Evolutionary conservation across 2,329 filamentous ascomycete species (phyloP).

Genomic region (Meredithiella fracta): DNA sequence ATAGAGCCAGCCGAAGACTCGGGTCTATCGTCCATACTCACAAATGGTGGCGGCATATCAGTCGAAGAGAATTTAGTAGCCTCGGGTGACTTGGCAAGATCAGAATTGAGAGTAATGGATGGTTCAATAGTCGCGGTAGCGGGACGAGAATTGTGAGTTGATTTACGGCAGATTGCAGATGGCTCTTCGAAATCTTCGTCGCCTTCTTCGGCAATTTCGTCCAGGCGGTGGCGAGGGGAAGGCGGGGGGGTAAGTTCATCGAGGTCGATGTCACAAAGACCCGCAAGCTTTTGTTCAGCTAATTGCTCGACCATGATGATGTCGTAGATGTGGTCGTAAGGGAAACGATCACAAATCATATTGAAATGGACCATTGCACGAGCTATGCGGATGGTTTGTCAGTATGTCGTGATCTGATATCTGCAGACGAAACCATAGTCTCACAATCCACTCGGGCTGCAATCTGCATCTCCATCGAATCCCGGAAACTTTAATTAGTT

Average conservation of each 20-base stretch:
- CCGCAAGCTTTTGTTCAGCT: constrained; percentile 72
- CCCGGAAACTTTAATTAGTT: background rate
- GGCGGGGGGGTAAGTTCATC: constrained; percentile 56
- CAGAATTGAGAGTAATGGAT: constrained; percentile 34
- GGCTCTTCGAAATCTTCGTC: constrained; percentile 48
- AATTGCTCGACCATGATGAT: constrained; percentile 62
- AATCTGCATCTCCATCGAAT: no score
- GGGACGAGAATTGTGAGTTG: constrained; percentile 24
- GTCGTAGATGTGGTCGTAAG: constrained; percentile 71
- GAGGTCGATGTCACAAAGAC: constrained; percentile 77
- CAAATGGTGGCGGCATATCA: constrained; percentile 35
- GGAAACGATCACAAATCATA: constrained; percentile 55
- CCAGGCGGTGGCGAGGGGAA: constrained; percentile 62
- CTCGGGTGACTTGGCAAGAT: constrained; percentile 34
- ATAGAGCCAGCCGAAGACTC: constrained; percentile 29
- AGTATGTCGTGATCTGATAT: background rate
- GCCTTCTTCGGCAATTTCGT: constrained; percentile 87
- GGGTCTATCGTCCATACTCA: constrained; percentile 28
- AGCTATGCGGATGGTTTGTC: constrained; percentile 35
- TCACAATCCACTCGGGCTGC: no score
- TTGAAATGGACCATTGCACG: constrained; percentile 63
- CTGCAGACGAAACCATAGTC: background rate
- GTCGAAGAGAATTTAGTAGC: constrained; percentile 34
- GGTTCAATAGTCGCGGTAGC: constrained; percentile 16
- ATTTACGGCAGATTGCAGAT: constrained; percentile 38